Percentiles rank a stretch among this genome's conserved stretches.
These are phyloP conservation scores for Suzukiozyma palmioleophila DNA, from an alignment of 1,139 yeast genomes.

Conservation along the genomic window DNA sequence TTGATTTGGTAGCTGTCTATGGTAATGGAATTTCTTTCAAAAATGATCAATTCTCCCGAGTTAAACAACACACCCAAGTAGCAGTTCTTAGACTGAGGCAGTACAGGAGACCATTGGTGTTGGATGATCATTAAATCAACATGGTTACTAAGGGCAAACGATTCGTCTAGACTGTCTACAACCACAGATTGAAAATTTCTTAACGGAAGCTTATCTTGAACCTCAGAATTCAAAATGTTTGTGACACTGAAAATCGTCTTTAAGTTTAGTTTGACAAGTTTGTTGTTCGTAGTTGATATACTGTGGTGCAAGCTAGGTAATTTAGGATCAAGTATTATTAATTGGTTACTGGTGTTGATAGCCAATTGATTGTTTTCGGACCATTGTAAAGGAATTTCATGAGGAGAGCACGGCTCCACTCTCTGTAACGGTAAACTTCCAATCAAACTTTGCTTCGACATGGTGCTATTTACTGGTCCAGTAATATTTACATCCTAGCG, in stretches of 20 bases:
- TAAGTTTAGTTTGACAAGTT: slow-evolving; percentile 20
- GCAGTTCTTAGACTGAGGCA: slow-evolving; percentile 22
- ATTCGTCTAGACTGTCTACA: slow-evolving; percentile 25
- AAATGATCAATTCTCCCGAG: slow-evolving; percentile 35
- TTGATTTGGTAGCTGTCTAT: slow-evolving; percentile 22
- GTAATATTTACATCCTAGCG: no score
- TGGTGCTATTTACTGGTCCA: background rate
- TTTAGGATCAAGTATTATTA: slow-evolving; percentile 37
- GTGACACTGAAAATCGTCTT: slow-evolving; percentile 25
- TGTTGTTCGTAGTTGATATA: slow-evolving; percentile 13
- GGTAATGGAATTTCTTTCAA: slow-evolving; percentile 22
- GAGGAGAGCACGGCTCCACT: slow-evolving; percentile 18
- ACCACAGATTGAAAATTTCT: slow-evolving; percentile 25
- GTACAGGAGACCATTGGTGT: slow-evolving; percentile 34
- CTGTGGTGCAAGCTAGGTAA: slow-evolving; percentile 33
- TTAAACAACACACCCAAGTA: slow-evolving; percentile 33
- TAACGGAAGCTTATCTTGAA: slow-evolving; percentile 24
- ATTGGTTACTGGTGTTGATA: slow-evolving; percentile 30
- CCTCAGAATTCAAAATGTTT: slow-evolving; percentile 26
- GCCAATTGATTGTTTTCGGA: slow-evolving; percentile 37
- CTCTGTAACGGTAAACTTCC: slow-evolving; percentile 19
- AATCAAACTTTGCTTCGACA: slow-evolving; percentile 10
- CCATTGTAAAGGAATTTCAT: slow-evolving; percentile 32
- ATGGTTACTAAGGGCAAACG: slow-evolving; percentile 23
- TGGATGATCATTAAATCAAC: slow-evolving; percentile 33